Conservation (phyloP, 345 rosid species). For the Salix udensis region DNA sequence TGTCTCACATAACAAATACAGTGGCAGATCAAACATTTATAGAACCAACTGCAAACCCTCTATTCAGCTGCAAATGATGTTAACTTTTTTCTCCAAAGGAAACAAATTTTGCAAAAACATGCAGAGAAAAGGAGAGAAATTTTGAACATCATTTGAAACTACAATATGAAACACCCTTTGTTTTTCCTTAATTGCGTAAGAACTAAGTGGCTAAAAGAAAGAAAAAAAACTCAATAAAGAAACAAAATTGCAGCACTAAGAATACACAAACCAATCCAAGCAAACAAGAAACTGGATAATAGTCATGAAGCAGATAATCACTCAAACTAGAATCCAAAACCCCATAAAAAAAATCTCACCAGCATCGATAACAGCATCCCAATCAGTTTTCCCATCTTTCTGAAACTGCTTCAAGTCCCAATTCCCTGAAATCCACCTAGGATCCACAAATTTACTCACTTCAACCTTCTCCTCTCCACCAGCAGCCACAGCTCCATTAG, state of each 20-base stretch:
- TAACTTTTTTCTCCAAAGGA: not conserved
- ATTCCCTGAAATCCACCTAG: slow-evolving; percentile 80
- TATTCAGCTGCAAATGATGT: not conserved
- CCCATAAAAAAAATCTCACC: slow-evolving; percentile 40
- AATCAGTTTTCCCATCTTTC: slow-evolving; percentile 59
- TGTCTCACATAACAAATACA: not conserved
- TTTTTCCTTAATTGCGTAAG: not conserved
- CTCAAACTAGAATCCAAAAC: not conserved
- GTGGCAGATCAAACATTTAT: not conserved
- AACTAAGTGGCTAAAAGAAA: not conserved
- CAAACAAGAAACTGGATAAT: not conserved
- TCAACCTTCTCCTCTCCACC: slow-evolving; percentile 6
- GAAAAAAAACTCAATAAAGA: not conserved
- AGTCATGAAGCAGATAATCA: not conserved
- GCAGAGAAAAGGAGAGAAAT: not conserved
- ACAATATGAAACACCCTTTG: not conserved
- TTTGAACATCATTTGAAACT: not conserved
- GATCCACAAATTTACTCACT: slow-evolving; percentile 47
- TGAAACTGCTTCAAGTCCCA: slow-evolving; percentile 82
- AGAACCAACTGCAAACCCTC: not conserved
- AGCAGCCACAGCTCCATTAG: slow-evolving; percentile 38
- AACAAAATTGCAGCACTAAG: not conserved
- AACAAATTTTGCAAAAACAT: not conserved
- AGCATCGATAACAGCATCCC: slow-evolving; percentile 94
- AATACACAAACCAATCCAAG: not conserved